Evolutionary conservation across 768 basidiomycete species (phyloP), one percentile per base, ranked within the genome.

Genomic region (Rhodotorula sphaerocarpa): DNA sequence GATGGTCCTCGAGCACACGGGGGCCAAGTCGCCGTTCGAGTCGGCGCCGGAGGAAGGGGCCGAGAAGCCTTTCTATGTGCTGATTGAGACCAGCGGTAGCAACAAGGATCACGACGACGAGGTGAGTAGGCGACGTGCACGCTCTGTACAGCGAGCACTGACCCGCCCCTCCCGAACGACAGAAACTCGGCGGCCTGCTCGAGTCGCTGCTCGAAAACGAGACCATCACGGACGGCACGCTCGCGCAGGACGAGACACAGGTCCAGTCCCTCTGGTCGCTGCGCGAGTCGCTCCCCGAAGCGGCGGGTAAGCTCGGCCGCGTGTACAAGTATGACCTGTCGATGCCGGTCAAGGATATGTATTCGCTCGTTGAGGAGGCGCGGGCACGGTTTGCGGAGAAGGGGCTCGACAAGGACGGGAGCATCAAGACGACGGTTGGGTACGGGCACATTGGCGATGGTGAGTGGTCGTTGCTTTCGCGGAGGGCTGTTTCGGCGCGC

Each of bases 401-500:
- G 31, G 79, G 79, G 2, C 50, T 80, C 34, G 48, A 60, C 42
- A 59, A 69, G 83, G 31, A 71, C 21, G 75, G 75, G 9, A 70
- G 70, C 50, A 86, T 97, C 44, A 86, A 85, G 74, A 82, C 85
- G 72, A 88, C 92, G 20, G 77, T 93, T 61, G 95, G 95, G 16
- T 99, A 89, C 70, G 95, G 95, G 18, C 95, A 99, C 75, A 85
- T 97, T 56, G 95, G 95, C 28, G 95, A 99, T 76, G 91, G 92
- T 86, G 72, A 72, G 84, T 77, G 21, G 30, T 53, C 21, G 27
- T 41, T 43, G n/a, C n/a, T n/a, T n/a, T n/a, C n/a, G n/a, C n/a
- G n/a, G 48, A 50, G n/a, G 41, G 34, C 50, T 21, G 25, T 34
- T 33, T 46, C 42, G 36, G 55, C 4, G 20, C n/a, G n/a, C n/a